Evolutionary conservation across 2,329 filamentous ascomycete species (phyloP).

Genomic region (Diaporthe citriasiana): DNA sequence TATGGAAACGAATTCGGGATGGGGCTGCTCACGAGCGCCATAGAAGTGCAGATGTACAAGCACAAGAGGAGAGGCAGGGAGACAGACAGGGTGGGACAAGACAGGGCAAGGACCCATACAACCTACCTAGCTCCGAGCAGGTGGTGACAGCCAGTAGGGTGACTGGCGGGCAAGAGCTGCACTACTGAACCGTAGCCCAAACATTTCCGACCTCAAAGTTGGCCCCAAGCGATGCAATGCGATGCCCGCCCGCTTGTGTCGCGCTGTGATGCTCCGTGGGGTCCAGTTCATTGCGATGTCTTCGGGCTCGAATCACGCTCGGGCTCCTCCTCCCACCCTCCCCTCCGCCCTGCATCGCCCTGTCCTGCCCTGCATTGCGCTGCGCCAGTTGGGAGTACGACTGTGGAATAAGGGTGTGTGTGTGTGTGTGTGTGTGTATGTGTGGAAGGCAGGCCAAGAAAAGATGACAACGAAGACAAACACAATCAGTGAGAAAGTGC

Average conservation of each 20-base stretch:
- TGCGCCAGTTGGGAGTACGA: not conserved
- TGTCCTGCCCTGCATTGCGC: not conserved
- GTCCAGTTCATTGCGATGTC: not conserved
- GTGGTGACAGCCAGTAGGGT: not conserved
- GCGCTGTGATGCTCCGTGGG: not conserved
- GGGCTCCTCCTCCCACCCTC: not conserved
- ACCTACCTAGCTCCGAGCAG: not conserved
- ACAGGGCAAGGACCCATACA: not conserved
- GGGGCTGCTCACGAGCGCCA: conserved; percentile 18
- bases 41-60: not conserved
- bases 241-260: not conserved
- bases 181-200: conserved; percentile 14
- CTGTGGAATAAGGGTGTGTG: too few relatives aligned
- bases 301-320: not conserved
- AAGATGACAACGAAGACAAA: not conserved
- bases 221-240: conserved; percentile 15
- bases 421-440: too few relatives aligned
- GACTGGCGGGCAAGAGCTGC: conserved; percentile 19
- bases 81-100: conserved; percentile 16
- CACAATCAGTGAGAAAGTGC: not conserved
- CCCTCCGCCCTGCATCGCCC: conserved; percentile 2
- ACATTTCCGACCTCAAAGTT: conserved; percentile 18
- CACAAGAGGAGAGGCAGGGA: conserved; percentile 10
- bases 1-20: conserved; percentile 29
- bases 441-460: too few relatives aligned